Percentiles rank a stretch among this genome's conserved stretches.
These are phyloP conservation scores for Ramichloridium luteum DNA, from an alignment of 2,329 filamentous ascomycete genomes.

Conservation along the genomic window DNA sequence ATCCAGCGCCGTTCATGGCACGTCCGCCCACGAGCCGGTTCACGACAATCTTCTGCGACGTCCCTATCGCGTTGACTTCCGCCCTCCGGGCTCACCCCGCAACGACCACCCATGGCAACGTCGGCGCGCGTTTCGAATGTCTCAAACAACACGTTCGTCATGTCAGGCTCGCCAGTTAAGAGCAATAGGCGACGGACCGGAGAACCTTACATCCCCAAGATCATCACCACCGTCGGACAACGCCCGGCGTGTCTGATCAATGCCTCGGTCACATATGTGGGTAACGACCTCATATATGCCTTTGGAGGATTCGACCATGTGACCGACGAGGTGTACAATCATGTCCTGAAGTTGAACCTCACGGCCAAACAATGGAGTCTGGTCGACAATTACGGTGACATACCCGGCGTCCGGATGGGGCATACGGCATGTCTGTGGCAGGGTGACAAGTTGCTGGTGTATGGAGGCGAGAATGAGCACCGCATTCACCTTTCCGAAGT, in stretches of 20 bases:
- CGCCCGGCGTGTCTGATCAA: constrained; percentile 92
- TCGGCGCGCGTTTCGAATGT: constrained; percentile 18
- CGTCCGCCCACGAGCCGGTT: too few species aligned
- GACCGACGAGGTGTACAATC: constrained; percentile 97
- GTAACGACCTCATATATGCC: constrained; percentile 92
- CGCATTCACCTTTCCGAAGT: constrained; percentile 90
- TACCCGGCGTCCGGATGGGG: constrained; percentile 95
- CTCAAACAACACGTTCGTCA: constrained; percentile 68
- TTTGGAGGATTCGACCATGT: constrained; percentile 99
- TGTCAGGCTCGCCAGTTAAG: constrained; percentile 73
- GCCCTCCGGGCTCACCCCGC: not conserved
- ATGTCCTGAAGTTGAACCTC: constrained; percentile 81
- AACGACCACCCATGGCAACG: constrained; percentile 10
- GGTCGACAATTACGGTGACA: constrained; percentile 97
- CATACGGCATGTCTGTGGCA: constrained; percentile 92
- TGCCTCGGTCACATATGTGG: constrained; percentile 96
- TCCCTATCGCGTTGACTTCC: not conserved
- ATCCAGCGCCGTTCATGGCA: too few species aligned
- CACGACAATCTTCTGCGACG: not conserved
- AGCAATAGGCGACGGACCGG: constrained; percentile 42
- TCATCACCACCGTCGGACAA: constrained; percentile 48
- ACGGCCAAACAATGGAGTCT: constrained; percentile 83
- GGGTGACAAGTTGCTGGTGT: constrained; percentile 89
- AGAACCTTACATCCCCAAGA: constrained; percentile 73
- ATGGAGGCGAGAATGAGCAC: constrained; percentile 96